Evolutionary conservation across 2,329 filamentous ascomycete species (phyloP).

Genomic region (Aureobasidium sp.): DNA sequence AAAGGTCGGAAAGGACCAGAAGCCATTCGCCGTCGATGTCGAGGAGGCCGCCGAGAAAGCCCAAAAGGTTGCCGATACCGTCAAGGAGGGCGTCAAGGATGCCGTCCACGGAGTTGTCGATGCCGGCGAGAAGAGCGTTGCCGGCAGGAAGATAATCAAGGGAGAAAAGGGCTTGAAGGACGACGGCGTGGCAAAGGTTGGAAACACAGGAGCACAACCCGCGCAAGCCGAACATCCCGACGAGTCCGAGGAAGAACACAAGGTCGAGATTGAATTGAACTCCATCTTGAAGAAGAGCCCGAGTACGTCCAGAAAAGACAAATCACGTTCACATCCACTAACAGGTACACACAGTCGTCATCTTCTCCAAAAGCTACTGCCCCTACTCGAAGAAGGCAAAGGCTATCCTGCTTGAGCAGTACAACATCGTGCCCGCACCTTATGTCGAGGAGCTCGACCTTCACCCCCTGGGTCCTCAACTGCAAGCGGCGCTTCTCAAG

Average conservation of each 20-base stretch:
- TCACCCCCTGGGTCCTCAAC: constrained; percentile 61
- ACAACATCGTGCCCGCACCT: constrained; percentile 72
- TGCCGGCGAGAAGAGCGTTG: constrained; percentile 41
- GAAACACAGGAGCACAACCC: constrained; percentile 32
- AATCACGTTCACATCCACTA: background rate
- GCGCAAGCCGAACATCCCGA: constrained; percentile 22
- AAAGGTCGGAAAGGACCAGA: constrained; percentile 53
- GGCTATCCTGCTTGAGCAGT: constrained; percentile 70
- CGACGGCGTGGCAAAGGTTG: constrained; percentile 38
- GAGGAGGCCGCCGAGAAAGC: constrained; percentile 21
- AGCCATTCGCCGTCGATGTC: constrained; percentile 59
- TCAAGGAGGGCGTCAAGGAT: constrained; percentile 15
- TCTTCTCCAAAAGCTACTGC: constrained; percentile 95
- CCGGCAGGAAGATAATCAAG: constrained; percentile 47
- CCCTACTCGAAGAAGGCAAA: constrained; percentile 81
- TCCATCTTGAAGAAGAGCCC: constrained; percentile 63
- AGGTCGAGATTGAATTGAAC: constrained; percentile 64
- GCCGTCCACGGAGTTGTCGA: constrained; percentile 15
- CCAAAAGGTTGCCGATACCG: constrained; percentile 21
- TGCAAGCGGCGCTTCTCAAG: constrained; percentile 64
- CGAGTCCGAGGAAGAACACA: constrained; percentile 52
- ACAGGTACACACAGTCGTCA: constrained; percentile 48
- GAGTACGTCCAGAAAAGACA: constrained; percentile 19
- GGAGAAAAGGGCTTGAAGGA: constrained; percentile 30
- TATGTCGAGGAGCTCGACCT: constrained; percentile 85